Base-by-base conservation (phyloP, 1,139 yeast genomes). In the Sporopachydermia cereana region DNA sequence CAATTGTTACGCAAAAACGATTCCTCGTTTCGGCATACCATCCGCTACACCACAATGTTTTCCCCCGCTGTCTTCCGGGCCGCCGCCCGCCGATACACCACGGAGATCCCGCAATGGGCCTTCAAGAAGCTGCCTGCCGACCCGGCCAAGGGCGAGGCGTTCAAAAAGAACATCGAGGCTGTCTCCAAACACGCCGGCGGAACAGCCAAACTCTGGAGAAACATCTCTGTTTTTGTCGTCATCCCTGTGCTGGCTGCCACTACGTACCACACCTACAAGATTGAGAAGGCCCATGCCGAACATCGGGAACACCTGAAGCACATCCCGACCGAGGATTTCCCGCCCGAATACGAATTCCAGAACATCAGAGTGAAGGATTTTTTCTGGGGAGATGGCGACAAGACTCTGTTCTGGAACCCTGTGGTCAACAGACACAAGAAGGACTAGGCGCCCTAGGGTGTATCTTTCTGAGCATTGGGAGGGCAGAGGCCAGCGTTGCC, bases 341-440 rank as follows among this genome's bases (percentile, higher is more conserved):
- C 96, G 58, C 71, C 67, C 51, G 93, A 83, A 68, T 85, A 84
- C 71, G 91, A 80, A 54, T 91, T 79, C 77, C 89, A 82, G 73
- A 89, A 91, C 75, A 67, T 86, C 58, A 84, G 97, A 77, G 65
- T 66, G 61, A 81, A 78, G 67, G 82, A 84, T 63, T 84, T 76
- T 77, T 89, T 86, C 81, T 91, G 97, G 97, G 97, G 97, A 62
- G 89, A 91, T 63, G 97, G 98, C 63, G 95, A 88, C 74, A 80
- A 85, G 76, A 86, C 97, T 53, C 71, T 84, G 63, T 91, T 91
- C 83, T 91, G 98, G 98, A 88, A 86, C 73, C 72, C 84, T 48
- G 84, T 78, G 60, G 76, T 85, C 63, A 91, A 91, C 83, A 84
- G 95, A 76, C 84, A 84, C 73, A 56, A 50, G 52, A 48, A 47